Percentiles rank a stretch among this genome's conserved stretches.
Evolutionary conservation across 1,139 yeast species (phyloP).

Genomic region (Pichia norvegensis): DNA sequence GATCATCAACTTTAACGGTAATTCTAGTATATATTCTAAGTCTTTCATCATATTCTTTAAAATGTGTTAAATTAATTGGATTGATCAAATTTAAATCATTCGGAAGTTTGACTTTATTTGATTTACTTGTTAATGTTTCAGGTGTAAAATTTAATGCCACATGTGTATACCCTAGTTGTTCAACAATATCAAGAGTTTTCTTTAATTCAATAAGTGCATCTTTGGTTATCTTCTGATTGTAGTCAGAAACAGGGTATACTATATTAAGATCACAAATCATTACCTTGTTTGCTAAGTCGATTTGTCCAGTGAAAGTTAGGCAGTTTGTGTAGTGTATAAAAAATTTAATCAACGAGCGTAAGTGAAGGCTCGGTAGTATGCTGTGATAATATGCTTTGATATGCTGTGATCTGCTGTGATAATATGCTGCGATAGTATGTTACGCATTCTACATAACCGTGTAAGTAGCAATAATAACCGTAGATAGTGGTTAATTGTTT

Average conservation of each 20-base stretch:
- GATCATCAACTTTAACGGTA: slow-evolving; percentile 70
- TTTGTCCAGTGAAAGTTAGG: too few relatives aligned
- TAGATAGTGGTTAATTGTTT: too few relatives aligned
- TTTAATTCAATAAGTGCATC: slow-evolving; percentile 39
- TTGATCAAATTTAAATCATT: slow-evolving; percentile 30
- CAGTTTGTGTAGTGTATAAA: background rate
- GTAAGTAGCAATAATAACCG: too few relatives aligned
- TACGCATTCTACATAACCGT: too few relatives aligned
- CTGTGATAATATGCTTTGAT: too few relatives aligned
- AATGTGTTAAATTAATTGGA: slow-evolving; percentile 31
- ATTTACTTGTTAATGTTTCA: slow-evolving; percentile 36
- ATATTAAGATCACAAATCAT: slow-evolving; percentile 72
- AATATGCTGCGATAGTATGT: too few relatives aligned
- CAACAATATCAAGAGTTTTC: slow-evolving; percentile 47
- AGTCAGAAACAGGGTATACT: slow-evolving; percentile 64
- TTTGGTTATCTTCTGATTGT: slow-evolving; percentile 34
- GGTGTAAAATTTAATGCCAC: slow-evolving; percentile 65
- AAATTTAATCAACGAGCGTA: too few relatives aligned
- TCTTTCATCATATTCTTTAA: slow-evolving; percentile 31
- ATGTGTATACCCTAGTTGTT: slow-evolving; percentile 61
- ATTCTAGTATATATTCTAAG: slow-evolving; percentile 61
- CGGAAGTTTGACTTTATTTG: slow-evolving; percentile 40
- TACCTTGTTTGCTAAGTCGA: background rate
- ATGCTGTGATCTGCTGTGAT: too few relatives aligned
- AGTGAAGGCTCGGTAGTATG: too few relatives aligned